Base-by-base conservation (phyloP, 2,329 filamentous ascomycete species). In the Ascochyta koolunga region DNA sequence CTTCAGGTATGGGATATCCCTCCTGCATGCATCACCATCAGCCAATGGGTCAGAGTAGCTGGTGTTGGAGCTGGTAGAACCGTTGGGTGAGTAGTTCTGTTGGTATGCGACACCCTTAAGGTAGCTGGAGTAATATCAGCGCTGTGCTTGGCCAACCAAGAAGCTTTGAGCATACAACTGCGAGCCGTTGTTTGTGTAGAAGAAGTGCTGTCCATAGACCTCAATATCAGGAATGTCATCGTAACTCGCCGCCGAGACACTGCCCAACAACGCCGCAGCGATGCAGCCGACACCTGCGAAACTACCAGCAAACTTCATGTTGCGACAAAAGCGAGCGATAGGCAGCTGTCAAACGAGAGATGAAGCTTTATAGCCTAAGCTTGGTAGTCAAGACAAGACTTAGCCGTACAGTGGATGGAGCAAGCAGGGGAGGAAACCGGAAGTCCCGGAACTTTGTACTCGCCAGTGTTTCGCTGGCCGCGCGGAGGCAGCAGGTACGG, bases 21-120 rank as follows among this genome's bases (percentile, higher is more conserved):
- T 90, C 73, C 83, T 82, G 82, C 95, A 98, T 64, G 78, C 78
- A 43, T 79, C 77, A 54, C 79, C 78, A 70, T 96, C 86, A 63
- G 91, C 83, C 39, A 99, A 85, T 50, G 95, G 93, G 72, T 99
- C 95, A 55, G 82, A 84, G 81, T 93, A 98, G 56, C 78, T 81
- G 45, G 75, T 73, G 49, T 76, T 76, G 31, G 61, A 31, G 50
- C 54, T 59, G 38, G 62, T 58, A 15, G 62, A 65, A 52, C 65
- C 62, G 32, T 68, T 65, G 42, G 66, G 61, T 21, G 40, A 51
- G 58, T 70, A 74, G 66, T 76, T 80, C 72, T 73, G 86, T 81
- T 99, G 95, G 80, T 99, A 99, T 62, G 95, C 95, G 65, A 99
- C 83, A 78, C 95, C 95, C 76, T 89, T 90, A 73, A 98, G 89